Base-by-base conservation (phyloP, 2,329 filamentous ascomycete species). In the Fusarium sp. region DNA sequence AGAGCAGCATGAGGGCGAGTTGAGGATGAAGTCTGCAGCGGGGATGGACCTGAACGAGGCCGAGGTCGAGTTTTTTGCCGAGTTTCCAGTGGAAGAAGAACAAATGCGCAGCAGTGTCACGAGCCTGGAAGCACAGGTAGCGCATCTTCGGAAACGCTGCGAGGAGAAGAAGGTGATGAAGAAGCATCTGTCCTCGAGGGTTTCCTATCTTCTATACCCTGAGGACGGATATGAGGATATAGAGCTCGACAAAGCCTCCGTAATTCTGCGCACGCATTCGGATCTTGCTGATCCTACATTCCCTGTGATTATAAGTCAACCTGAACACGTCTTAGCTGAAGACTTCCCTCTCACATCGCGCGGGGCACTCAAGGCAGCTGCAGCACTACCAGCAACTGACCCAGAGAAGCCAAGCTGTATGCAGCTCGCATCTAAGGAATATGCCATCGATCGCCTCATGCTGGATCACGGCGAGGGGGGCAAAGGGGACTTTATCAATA, bases 281-380 rank as follows among this genome's bases (percentile, higher is more conserved):
- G 77, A 69, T 12, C 74, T 85, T 7, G 78, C 79, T 10, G 81
- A 85, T 66, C 71, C 78, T 10, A 70, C 72, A 11, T 86, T 86
- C 54, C 77, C 83, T 10, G 76, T 82, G 26, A 77, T 88, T 10
- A 76, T 87, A n/a, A 83, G 83, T 9, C 84, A 84, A 45, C 84
- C 84, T 2, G 79, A 81, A 23, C 81, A 87, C 55, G 60, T 85
- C 1, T 72, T 86, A 30, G 73, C 78, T 4, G 44, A 72, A 10
- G 69, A 73, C 6, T 74, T 77, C 23, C 84, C 82, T 6, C 69
- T 81, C 41, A 84, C 84, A 1, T 77, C 83, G 2, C 62, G 78
- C n/a, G 74, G 75, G 11, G 84, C 83, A 6, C 74, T 86, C 14
- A 77, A 76, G 54, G 75, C 74, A 18, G 82, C 83, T 3, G 69